Evolutionary conservation across 2,329 filamentous ascomycete genomes (phyloP), one percentile per base, ranked within the genome.

Genomic region (Sporothrix phasma): DNA sequence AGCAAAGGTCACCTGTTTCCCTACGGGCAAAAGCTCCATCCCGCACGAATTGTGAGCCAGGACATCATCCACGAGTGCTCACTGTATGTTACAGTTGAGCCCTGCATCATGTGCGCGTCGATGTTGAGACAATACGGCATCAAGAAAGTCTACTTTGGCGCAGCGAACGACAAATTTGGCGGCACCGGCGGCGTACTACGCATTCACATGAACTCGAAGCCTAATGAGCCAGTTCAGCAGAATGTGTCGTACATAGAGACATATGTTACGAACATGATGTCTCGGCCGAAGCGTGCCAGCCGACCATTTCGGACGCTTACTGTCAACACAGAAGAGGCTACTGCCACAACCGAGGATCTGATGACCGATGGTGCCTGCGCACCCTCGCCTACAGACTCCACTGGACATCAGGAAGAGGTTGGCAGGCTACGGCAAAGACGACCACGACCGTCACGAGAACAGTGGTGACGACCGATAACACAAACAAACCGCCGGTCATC

Each of bases 81-180:
- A 10, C 84, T 99, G 61, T 99, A 99, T 75, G 94, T 99, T 58
- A 99, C 94, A 0, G 93, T 99, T 62, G 95, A 99, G 76, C 94
- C 94, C 4, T 99, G 94, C 75, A 91, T 99, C 77, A 99, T 99
- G 94, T 99, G 94, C 73, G 94, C 94, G 13, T 95, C 92, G 6
- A 85, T 95, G 62, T 82, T 99, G 60, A 86, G 92, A 61, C 95
- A 99, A 75, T 88, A 95, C 68, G 84, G 86, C 15, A 92, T 99
- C 75, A 85, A 88, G 67, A 88, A 88, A 69, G 94, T 99, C 37
- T 97, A 93, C 75, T 99, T 94, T 75, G 95, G 94, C 4, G 96
- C 92, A 66, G 85, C 89, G 70, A 99, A 99, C 74, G 94, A 99
- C 77, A 90, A 95, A 65, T 99, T 99, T 77, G 94, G 94, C 7